phyloP scores from a whole-genome alignment of 768 basidiomycete species.

The Clathrus columnatus region DNA sequence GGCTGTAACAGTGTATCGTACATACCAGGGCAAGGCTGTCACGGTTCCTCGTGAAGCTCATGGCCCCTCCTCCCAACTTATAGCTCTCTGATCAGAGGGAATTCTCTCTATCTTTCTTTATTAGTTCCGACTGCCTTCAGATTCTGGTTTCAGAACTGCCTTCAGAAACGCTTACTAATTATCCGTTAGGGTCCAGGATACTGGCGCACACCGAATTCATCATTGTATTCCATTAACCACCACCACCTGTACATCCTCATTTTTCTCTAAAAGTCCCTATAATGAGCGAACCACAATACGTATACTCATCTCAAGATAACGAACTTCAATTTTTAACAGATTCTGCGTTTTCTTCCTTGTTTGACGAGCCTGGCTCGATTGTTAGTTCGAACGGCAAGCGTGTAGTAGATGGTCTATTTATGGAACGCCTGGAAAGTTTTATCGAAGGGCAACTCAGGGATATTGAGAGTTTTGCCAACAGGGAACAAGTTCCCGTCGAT shows the following conservation, averaged over 20 bases:
- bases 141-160: no score
- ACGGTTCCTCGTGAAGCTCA: no score
- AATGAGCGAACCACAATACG: background rate
- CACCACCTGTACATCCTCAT: background rate
- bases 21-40: no score
- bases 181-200: no score
- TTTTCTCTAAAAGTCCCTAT: background rate
- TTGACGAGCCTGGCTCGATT: background rate
- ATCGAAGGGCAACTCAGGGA: constrained; percentile 50
- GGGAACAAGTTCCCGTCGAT: constrained; percentile 50
- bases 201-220: background rate
- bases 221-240: background rate
- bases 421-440: constrained; percentile 56
- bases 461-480: constrained; percentile 49
- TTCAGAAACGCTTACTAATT: no score
- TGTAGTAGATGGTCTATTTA: constrained; percentile 43
- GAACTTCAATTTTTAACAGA: constrained; percentile 6
- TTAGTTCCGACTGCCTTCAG: no score
- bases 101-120: no score
- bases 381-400: constrained; percentile 17
- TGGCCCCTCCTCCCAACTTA: no score
- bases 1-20: no score
- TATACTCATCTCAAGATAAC: background rate
- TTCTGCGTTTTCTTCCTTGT: background rate
- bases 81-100: no score